A percentile compares a stretch with the other conserved stretches of the same genome.
phyloP scores from a whole-genome alignment of 1,284 basidiomycete genomes.

The Rhodotorula glutinis region DNA sequence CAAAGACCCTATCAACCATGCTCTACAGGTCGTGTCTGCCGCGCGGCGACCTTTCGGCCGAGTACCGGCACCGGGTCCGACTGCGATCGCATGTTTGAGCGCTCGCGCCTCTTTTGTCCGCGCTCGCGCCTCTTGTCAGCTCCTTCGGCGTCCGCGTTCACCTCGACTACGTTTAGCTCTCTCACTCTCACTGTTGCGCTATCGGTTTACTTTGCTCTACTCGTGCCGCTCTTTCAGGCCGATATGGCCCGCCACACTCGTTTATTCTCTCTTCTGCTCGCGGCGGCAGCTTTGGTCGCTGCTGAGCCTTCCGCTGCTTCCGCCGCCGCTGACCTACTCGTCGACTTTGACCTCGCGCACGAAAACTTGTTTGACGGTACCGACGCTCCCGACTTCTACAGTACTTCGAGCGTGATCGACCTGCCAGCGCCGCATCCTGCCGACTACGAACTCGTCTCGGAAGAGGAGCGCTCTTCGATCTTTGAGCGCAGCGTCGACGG shows the following conservation, averaged over 20 bases:
- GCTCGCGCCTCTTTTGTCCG: too few species aligned
- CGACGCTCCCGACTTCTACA: neutral
- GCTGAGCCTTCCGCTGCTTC: neutral
- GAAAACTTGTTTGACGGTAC: constrained; percentile 10
- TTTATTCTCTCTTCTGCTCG: constrained; percentile 5
- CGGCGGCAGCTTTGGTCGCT: neutral
- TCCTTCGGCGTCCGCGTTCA: too few species aligned
- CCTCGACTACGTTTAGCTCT: too few species aligned
- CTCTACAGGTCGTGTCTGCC: too few species aligned
- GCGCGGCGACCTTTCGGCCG: too few species aligned
- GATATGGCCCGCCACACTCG: constrained; percentile 1
- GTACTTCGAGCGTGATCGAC: neutral
- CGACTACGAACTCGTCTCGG: constrained; percentile 8
- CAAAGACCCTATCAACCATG: too few species aligned
- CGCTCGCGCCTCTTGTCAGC: too few species aligned
- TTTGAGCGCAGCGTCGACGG: constrained; percentile 16
- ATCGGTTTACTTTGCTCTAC: too few species aligned
- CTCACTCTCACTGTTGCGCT: too few species aligned
- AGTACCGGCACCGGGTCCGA: too few species aligned
- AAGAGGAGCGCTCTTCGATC: neutral
- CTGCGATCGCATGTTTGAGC: too few species aligned
- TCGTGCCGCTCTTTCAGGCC: neutral
- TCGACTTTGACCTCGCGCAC: neutral
- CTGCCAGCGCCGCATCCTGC: constrained; percentile 10
- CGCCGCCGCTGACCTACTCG: neutral